Evolutionary conservation across 805 yeast genomes (phyloP), one percentile per base, ranked within the genome.

Genomic region (Vanderwaltozyma yarrowii): DNA sequence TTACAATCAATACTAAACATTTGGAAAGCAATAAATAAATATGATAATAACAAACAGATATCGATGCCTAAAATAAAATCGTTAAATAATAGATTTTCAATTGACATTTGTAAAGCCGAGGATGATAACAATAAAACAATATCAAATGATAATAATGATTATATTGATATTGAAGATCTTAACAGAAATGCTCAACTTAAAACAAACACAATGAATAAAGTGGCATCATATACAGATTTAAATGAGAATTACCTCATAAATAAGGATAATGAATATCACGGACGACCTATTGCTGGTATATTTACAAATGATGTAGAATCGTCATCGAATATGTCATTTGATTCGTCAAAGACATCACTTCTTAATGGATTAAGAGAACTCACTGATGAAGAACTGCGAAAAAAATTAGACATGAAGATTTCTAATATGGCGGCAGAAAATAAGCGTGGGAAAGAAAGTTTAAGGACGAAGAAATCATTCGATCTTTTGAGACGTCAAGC

Each of bases 381-480:
- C 2, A 43, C 51, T 8, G 64, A 59, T 40, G 55, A 51, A 20
- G 61, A 58, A 35, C 35, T 60, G 14, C 44, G 53, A 32, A 32
- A 40, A 13, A 50, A 49, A 35, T 37, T 60, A 20, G 47, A 57
- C 32, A 52, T 53, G 32, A 49, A 58, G 25, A 55, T 60, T 12
- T 36, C 39, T 15, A 42, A 43, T 29, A 41, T 60, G 29, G 59
- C 62, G 10, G 40, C 45, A 24, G 61, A 59, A 35, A 60, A 60
- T 36, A 54, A 46, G 33, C 45, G 43, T 25, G 53, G 56, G 12
- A 55, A 51, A 35, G 51, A 47, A 8, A 46, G 44, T 17, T 29
- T 52, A n/a, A 39, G 62, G 25, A 46, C 52, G n/a, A 50, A 57
- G 32, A 58, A 57, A 41, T 54, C 58, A 9, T 55, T 56, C 38